Conservation (phyloP, 1,139 yeast genomes). For the Protomyces arabidopsidicola region DNA sequence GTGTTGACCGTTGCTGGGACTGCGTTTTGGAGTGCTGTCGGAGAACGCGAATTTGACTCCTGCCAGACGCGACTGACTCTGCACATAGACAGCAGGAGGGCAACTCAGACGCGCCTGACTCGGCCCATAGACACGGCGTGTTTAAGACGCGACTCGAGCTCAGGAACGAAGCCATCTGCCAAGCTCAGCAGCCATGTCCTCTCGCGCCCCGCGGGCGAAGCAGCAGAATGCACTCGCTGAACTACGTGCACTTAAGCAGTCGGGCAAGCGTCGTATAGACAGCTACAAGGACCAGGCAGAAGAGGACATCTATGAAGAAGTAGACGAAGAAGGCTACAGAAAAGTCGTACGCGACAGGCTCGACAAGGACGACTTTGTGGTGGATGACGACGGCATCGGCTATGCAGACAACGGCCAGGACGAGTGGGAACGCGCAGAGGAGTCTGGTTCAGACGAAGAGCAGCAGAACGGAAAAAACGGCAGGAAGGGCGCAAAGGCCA, state of each 20-base stretch:
- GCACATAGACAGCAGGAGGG: too few relatives aligned
- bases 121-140: not conserved
- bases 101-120: not conserved
- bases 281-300: slow-evolving; percentile 38
- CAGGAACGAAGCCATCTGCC: not conserved
- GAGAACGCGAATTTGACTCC: not conserved
- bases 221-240: slow-evolving; percentile 30
- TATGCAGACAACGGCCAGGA: slow-evolving; percentile 90
- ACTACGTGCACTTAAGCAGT: slow-evolving; percentile 31
- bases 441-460: slow-evolving; percentile 53
- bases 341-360: slow-evolving; percentile 73
- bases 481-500: slow-evolving; percentile 38
- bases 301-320: slow-evolving; percentile 71
- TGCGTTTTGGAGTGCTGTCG: not conserved
- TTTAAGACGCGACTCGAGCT: not conserved
- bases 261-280: slow-evolving; percentile 36
- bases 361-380: slow-evolving; percentile 86
- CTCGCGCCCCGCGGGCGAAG: slow-evolving; percentile 14
- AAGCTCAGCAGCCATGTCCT: not conserved
- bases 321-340: slow-evolving; percentile 74
- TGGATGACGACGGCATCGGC: slow-evolving; percentile 85
- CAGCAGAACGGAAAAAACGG: slow-evolving; percentile 44
- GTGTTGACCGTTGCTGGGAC: not conserved
- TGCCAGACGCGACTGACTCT: too few relatives aligned
- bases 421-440: slow-evolving; percentile 66